A percentile compares a stretch with the other conserved stretches of the same genome.
Conservation (phyloP, 176 grass and related monocot species). For the Triticum urartu region DNA sequence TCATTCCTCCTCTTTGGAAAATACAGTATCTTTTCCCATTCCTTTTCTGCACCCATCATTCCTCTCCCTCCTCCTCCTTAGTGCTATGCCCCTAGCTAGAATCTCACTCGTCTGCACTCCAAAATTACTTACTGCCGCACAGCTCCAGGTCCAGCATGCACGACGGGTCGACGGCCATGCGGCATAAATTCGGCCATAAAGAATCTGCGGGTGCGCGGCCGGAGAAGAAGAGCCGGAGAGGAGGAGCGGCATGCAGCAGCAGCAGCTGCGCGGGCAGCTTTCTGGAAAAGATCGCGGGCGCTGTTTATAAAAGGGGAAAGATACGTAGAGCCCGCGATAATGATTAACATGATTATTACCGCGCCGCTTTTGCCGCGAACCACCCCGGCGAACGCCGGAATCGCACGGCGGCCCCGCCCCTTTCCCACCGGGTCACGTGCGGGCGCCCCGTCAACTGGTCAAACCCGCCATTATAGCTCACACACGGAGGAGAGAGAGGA, state of each 20-base stretch:
- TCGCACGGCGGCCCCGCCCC: background rate
- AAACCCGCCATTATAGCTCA: constrained; percentile 55
- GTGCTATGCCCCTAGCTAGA: background rate
- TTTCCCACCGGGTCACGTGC: constrained; percentile 46
- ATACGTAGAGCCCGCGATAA: constrained; percentile 56
- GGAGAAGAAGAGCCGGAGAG: background rate
- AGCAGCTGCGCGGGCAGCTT: constrained; percentile 37
- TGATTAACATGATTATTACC: constrained; percentile 62
- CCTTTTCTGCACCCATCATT: background rate
- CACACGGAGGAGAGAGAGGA: background rate
- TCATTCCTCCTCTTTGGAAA: background rate
- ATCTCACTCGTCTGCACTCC: constrained; percentile 7
- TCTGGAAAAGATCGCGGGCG: constrained; percentile 61
- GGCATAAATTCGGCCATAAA: background rate
- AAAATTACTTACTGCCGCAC: background rate
- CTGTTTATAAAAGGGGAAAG: constrained; percentile 59
- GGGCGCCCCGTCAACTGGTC: constrained; percentile 50
- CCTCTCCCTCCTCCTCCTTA: too few relatives aligned
- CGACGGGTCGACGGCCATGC: too few relatives aligned
- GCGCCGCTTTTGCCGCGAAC: background rate
- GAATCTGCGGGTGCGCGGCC: background rate
- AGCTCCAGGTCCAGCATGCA: background rate
- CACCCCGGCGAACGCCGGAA: background rate
- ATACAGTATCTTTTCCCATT: too few relatives aligned
- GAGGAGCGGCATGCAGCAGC: background rate